phyloP scores from a whole-genome alignment of 1,284 basidiomycete species.

The Naganishia sp. region DNA sequence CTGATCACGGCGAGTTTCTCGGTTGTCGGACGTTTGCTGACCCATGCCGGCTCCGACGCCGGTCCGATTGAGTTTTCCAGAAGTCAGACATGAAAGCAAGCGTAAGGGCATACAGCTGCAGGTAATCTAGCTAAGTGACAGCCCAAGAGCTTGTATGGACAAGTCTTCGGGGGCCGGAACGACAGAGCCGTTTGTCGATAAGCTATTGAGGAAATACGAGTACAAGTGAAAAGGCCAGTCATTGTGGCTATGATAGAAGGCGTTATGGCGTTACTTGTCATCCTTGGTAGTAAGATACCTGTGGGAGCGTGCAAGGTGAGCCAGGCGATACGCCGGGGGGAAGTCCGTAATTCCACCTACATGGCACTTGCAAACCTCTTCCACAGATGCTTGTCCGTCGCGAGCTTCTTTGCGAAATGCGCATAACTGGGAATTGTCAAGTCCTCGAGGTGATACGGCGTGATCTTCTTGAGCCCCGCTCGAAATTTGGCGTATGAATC shows the following conservation, averaged over 20 bases:
- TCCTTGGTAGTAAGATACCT: constrained; percentile 27
- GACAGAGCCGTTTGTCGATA: background rate
- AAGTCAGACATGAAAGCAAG: no score
- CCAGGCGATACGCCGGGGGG: background rate
- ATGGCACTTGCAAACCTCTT: constrained; percentile 67
- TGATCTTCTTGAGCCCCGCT: constrained; percentile 59
- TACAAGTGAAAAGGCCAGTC: background rate
- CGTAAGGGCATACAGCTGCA: no score
- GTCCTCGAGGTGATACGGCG: constrained; percentile 70
- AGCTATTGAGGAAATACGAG: background rate
- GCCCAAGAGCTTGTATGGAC: background rate
- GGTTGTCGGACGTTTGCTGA: no score
- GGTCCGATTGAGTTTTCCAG: no score
- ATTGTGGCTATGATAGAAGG: no score
- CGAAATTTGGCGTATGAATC: constrained; percentile 39
- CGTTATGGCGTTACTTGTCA: constrained; percentile 1
- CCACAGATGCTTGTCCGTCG: constrained; percentile 64
- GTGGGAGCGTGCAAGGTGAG: background rate
- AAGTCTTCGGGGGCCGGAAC: background rate
- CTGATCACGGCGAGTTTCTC: no score
- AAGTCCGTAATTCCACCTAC: constrained; percentile 48
- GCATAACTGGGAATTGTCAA: constrained; percentile 79
- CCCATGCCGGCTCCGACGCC: no score
- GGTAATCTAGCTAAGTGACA: background rate
- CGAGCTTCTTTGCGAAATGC: constrained; percentile 66